Percentiles rank a stretch among this genome's conserved stretches.
Evolutionary conservation across 2,329 filamentous ascomycete genomes (phyloP).

Genomic region (Ustilaginoidea virens): DNA sequence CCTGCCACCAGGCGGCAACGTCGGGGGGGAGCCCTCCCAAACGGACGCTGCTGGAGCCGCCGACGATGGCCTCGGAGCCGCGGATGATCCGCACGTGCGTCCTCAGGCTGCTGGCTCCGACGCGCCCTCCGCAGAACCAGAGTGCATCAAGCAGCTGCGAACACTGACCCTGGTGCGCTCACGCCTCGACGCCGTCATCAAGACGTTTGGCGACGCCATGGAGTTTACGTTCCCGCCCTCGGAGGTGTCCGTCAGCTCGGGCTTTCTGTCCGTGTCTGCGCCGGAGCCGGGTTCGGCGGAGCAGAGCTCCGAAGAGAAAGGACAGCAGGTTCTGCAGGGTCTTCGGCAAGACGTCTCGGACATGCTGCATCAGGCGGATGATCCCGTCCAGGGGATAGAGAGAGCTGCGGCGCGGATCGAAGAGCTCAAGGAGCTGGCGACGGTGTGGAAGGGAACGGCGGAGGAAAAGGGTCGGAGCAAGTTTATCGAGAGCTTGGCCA

Average conservation of each 20-base stretch:
- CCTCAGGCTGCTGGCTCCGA: slow-evolving; percentile 7
- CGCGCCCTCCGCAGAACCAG: slow-evolving; percentile 37
- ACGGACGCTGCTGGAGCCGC: slow-evolving; percentile 8
- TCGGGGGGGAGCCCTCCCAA: slow-evolving; percentile 6
- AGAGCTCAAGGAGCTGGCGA: slow-evolving; percentile 57
- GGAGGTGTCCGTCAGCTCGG: slow-evolving; percentile 68
- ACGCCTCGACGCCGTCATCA: slow-evolving; percentile 79
- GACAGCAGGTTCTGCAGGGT: slow-evolving; percentile 60
- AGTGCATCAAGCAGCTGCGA: slow-evolving; percentile 63
- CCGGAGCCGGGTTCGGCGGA: slow-evolving; percentile 52
- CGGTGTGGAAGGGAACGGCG: slow-evolving; percentile 89
- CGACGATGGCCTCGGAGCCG: slow-evolving; percentile 10
- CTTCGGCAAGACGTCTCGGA: slow-evolving; percentile 57
- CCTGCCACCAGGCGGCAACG: slow-evolving; percentile 17
- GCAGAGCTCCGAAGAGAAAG: slow-evolving; percentile 70
- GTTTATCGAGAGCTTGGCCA: slow-evolving; percentile 70
- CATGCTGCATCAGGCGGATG: slow-evolving; percentile 41
- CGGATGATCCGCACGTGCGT: slow-evolving; percentile 4
- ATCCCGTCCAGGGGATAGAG: slow-evolving; percentile 52
- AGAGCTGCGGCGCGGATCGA: slow-evolving; percentile 61
- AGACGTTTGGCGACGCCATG: slow-evolving; percentile 89
- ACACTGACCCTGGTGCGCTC: slow-evolving; percentile 69
- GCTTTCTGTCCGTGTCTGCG: slow-evolving; percentile 79
- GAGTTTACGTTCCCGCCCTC: slow-evolving; percentile 85
- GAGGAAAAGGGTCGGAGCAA: slow-evolving; percentile 75